phyloP scores from a whole-genome alignment of 805 yeast genomes.

The Candida namnaoensis region DNA sequence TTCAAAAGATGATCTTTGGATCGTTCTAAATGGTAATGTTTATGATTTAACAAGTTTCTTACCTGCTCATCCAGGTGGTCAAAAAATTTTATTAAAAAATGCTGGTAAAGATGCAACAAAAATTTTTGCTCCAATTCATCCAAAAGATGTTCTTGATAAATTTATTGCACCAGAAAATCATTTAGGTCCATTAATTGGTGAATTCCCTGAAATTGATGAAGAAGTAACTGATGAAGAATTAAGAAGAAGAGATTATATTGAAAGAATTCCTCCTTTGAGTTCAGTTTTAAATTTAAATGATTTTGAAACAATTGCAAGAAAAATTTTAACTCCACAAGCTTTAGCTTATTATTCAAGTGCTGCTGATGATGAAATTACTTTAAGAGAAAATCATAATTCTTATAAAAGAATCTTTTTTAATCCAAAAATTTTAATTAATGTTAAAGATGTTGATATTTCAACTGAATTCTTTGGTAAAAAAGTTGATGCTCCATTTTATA shows the following conservation, averaged over 20 bases:
- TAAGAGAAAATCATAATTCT: slow-evolving; percentile 86
- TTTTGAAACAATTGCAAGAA: slow-evolving; percentile 80
- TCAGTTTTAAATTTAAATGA: slow-evolving; percentile 74
- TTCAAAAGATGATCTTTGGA: slow-evolving; percentile 65
- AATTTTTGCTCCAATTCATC: slow-evolving; percentile 83
- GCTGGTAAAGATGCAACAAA: slow-evolving; percentile 83
- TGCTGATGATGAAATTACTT: slow-evolving; percentile 85
- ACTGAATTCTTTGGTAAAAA: slow-evolving; percentile 71
- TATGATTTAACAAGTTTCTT: slow-evolving; percentile 72
- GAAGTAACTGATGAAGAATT: slow-evolving; percentile 26
- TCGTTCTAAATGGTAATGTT: slow-evolving; percentile 68
- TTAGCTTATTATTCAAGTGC: slow-evolving; percentile 94
- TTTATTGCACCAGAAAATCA: slow-evolving; percentile 50
- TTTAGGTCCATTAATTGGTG: slow-evolving; percentile 44
- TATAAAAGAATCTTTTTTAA: slow-evolving; percentile 83
- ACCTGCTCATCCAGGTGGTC: slow-evolving; percentile 74
- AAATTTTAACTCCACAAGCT: slow-evolving; percentile 67
- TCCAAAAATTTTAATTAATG: slow-evolving; percentile 79
- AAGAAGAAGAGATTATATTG: slow-evolving; percentile 30
- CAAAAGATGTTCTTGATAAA: slow-evolving; percentile 73
- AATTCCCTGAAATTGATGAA: slow-evolving; percentile 26
- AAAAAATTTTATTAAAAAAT: slow-evolving; percentile 65
- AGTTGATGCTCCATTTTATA: slow-evolving; percentile 73
- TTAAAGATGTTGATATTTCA: slow-evolving; percentile 56
- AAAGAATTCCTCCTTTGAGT: slow-evolving; percentile 57